Percentiles rank a stretch among this genome's conserved stretches.
Conservation (phyloP, 331 rosid genomes). For the Erythrophleum ivorense region DNA sequence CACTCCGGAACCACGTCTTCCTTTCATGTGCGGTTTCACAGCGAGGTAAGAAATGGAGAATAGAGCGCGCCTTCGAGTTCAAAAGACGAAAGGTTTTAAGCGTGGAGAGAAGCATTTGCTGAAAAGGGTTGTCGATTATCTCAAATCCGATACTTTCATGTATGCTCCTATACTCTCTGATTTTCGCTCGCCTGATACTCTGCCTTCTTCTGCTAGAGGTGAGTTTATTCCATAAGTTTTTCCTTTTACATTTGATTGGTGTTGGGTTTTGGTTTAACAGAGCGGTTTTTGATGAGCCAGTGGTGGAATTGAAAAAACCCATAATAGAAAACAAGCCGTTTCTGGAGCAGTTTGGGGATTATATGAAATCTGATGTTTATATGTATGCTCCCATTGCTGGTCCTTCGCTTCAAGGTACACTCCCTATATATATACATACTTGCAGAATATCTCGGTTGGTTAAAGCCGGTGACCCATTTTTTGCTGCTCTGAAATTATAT, state of each 20-base stretch:
- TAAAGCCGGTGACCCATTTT: neutral
- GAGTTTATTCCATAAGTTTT: neutral
- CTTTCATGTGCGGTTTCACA: neutral
- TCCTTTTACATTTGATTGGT: neutral
- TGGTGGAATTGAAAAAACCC: slow-evolving; percentile 47
- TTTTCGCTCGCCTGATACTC: slow-evolving; percentile 29
- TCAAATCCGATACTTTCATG: slow-evolving; percentile 59
- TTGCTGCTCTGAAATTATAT: neutral
- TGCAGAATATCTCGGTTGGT: neutral
- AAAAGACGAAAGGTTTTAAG: slow-evolving; percentile 47
- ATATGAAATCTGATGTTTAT: slow-evolving; percentile 65
- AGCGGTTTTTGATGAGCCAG: slow-evolving; percentile 35
- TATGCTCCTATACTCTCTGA: slow-evolving; percentile 66
- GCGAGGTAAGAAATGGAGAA: slow-evolving; percentile 46
- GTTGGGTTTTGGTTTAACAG: slow-evolving; percentile 3
- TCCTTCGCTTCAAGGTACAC: slow-evolving; percentile 51
- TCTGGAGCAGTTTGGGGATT: slow-evolving; percentile 51
- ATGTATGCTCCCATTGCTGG: slow-evolving; percentile 66
- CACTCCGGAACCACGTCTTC: neutral
- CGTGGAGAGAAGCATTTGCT: slow-evolving; percentile 49
- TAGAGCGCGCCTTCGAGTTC: slow-evolving; percentile 31
- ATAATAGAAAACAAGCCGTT: slow-evolving; percentile 38
- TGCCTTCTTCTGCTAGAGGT: slow-evolving; percentile 47
- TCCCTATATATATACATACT: neutral
- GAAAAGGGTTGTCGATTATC: slow-evolving; percentile 54